These are phyloP conservation scores for Prasinococcaceae sp. DNA, from an alignment of 139 green algal genomes.

Conservation along the genomic window DNA sequence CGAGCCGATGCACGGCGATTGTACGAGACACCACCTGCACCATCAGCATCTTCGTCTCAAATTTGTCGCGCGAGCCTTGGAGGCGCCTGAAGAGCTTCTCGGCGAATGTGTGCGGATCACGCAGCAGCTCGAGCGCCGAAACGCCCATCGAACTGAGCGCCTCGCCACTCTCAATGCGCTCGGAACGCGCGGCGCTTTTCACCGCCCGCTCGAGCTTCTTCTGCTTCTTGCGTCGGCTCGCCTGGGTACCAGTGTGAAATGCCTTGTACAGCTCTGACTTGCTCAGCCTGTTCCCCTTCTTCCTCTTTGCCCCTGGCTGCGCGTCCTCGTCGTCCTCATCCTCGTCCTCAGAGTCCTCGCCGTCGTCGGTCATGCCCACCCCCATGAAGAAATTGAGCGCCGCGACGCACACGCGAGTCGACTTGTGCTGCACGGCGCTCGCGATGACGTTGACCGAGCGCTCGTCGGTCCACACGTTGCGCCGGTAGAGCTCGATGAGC, in stretches of 20 bases:
- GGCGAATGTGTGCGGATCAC: slow-evolving; percentile 89
- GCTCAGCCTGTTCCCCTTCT: slow-evolving; percentile 18
- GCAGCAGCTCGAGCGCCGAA: slow-evolving; percentile 85
- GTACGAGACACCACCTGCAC: slow-evolving; percentile 42
- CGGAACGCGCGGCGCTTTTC: slow-evolving; percentile 36
- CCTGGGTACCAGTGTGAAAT: slow-evolving; percentile 65
- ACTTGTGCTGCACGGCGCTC: slow-evolving; percentile 46
- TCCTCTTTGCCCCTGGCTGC: slow-evolving; percentile 19
- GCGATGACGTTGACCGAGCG: slow-evolving; percentile 84
- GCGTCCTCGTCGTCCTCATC: slow-evolving; percentile 39
- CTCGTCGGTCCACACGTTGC: slow-evolving; percentile 88
- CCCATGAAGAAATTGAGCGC: slow-evolving; percentile 96
- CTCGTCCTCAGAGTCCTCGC: slow-evolving; percentile 27
- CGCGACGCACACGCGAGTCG: slow-evolving; percentile 57
- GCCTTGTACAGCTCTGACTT: slow-evolving; percentile 76
- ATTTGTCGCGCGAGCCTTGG: slow-evolving; percentile 44
- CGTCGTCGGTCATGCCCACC: slow-evolving; percentile 42
- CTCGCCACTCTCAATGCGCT: slow-evolving; percentile 3
- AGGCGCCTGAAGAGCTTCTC: slow-evolving; percentile 75
- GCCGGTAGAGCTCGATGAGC: slow-evolving; percentile 79
- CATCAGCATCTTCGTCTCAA: slow-evolving; percentile 54
- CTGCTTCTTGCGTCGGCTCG: slow-evolving; percentile 86
- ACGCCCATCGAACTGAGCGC: slow-evolving; percentile 44
- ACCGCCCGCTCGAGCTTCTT: slow-evolving; percentile 79
- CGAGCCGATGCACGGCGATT: slow-evolving; percentile 78